A percentile compares a stretch with the other conserved stretches of the same genome.
phyloP scores from a whole-genome alignment of 192 early-diverging fungal species.

The Coemansia sp. region DNA sequence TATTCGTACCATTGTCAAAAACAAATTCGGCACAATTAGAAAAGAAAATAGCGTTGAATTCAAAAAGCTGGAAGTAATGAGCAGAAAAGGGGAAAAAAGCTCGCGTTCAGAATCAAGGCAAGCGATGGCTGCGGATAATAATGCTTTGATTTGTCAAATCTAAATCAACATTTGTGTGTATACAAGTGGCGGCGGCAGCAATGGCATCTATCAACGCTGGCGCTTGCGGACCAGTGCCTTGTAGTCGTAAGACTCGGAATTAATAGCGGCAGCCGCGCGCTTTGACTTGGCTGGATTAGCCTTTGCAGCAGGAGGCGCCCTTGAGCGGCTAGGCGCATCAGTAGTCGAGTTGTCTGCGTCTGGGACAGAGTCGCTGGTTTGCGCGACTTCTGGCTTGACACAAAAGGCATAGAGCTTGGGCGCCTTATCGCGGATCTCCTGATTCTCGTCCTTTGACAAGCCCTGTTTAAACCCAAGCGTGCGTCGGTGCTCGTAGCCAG shows the following conservation, averaged over 20 bases:
- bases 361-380: neutral
- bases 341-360: neutral
- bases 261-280: slow-evolving; percentile 8
- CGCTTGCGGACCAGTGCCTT: slow-evolving; percentile 6
- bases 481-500: slow-evolving; percentile 89
- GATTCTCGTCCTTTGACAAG: slow-evolving; percentile 70
- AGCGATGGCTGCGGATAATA: slow-evolving; percentile 18
- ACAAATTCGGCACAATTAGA: neutral
- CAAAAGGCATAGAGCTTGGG: slow-evolving; percentile 78
- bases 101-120: neutral
- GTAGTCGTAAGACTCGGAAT: slow-evolving; percentile 20
- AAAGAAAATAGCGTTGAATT: neutral
- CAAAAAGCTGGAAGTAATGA: neutral
- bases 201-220: neutral
- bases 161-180: neutral
- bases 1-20: neutral
- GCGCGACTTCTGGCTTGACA: slow-evolving; percentile 9
- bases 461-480: slow-evolving; percentile 94
- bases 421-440: slow-evolving; percentile 69
- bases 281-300: neutral
- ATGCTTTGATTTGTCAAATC: neutral
- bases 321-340: neutral
- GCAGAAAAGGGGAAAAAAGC: neutral
- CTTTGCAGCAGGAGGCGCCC: neutral
- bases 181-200: too few relatives aligned